Evolutionary conservation across 78 protist genomes (phyloP).

Genomic region (Cavenderia fasciculata): DNA sequence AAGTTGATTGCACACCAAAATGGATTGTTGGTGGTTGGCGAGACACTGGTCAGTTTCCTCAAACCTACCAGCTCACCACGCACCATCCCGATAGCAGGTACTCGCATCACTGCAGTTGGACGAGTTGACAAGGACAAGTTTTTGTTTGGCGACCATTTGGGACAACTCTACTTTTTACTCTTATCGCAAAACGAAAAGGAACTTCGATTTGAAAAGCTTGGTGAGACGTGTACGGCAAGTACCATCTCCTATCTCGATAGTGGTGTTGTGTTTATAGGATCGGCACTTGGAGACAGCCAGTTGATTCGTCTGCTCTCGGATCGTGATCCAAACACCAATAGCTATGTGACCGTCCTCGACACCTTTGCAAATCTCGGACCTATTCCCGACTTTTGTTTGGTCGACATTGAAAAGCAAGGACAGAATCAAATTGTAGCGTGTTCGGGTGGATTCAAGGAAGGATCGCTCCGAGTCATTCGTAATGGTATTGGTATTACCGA

Average conservation of each 20-base stretch:
- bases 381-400: slow-evolving; percentile 85
- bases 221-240: slow-evolving; percentile 64
- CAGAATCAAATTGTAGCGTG: slow-evolving; percentile 92
- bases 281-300: slow-evolving; percentile 88
- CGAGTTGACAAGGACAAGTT: slow-evolving; percentile 78
- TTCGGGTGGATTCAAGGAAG: slow-evolving; percentile 90
- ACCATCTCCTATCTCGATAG: slow-evolving; percentile 81
- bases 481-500: slow-evolving; percentile 95
- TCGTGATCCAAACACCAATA: slow-evolving; percentile 30
- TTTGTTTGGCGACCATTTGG: slow-evolving; percentile 79
- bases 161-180: slow-evolving; percentile 47
- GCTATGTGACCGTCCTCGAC: slow-evolving; percentile 46
- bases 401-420: slow-evolving; percentile 92
- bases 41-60: slow-evolving; percentile 85
- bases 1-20: slow-evolving; percentile 82
- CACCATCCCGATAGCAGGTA: slow-evolving; percentile 5
- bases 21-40: slow-evolving; percentile 88
- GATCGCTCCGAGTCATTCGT: slow-evolving; percentile 92
- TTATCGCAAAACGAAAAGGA: slow-evolving; percentile 2
- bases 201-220: slow-evolving; percentile 47
- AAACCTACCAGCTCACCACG: background rate
- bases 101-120: slow-evolving; percentile 17
- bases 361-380: slow-evolving; percentile 92
- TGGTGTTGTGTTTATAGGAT: slow-evolving; percentile 91
- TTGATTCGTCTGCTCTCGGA: slow-evolving; percentile 69